A percentile compares a stretch with the other conserved stretches of the same genome.
phyloP scores from a whole-genome alignment of 805 yeast species.

The Metschnikowia continentalis region DNA sequence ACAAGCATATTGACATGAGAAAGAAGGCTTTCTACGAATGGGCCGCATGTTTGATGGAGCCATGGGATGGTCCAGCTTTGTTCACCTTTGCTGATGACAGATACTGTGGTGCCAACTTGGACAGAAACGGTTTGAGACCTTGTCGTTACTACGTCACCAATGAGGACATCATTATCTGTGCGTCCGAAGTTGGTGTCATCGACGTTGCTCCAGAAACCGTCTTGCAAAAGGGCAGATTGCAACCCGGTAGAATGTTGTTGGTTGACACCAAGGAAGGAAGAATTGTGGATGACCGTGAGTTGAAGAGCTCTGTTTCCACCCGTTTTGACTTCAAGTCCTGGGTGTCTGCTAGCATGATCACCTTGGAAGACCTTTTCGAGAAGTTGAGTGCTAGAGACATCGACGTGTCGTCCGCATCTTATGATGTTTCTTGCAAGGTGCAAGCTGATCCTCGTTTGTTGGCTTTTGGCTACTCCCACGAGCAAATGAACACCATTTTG shows the following conservation, averaged over 20 bases:
- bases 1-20: constrained; percentile 79
- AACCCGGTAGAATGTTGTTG: constrained; percentile 93
- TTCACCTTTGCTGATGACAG: constrained; percentile 96
- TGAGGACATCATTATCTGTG: constrained; percentile 94
- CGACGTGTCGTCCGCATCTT: constrained; percentile 17
- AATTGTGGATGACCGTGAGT: constrained; percentile 88
- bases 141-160: constrained; percentile 95
- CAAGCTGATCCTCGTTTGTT: constrained; percentile 79
- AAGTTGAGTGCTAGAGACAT: constrained; percentile 48
- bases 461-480: constrained; percentile 93
- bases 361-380: constrained; percentile 67
- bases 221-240: constrained; percentile 86
- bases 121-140: constrained; percentile 96
- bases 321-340: constrained; percentile 91
- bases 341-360: constrained; percentile 82
- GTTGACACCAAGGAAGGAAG: constrained; percentile 92
- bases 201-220: constrained; percentile 80
- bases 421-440: constrained; percentile 34
- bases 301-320: constrained; percentile 73
- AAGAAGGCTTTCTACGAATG: constrained; percentile 95
- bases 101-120: constrained; percentile 97
- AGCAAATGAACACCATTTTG: constrained; percentile 75
- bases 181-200: constrained; percentile 96
- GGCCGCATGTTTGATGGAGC: constrained; percentile 99
- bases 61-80: constrained; percentile 99